Conservation (phyloP, 1,284 basidiomycete species). For the Rhodotorula sp. region DNA sequence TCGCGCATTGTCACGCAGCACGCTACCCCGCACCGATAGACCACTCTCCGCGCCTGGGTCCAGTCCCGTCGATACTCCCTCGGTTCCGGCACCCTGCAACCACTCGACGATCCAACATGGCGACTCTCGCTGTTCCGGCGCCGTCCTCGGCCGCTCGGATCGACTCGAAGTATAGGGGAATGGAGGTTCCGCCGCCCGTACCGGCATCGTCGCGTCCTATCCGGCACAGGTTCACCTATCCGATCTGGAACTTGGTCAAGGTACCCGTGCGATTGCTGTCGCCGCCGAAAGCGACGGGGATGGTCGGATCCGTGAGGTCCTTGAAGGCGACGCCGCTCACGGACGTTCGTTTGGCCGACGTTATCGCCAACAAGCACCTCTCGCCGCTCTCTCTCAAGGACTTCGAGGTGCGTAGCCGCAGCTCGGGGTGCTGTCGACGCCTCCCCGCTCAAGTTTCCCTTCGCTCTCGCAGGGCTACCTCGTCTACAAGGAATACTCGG, state of each 20-base stretch:
- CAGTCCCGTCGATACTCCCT: no score
- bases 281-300: slow-evolving; percentile 37
- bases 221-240: slow-evolving; percentile 17
- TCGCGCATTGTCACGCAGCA: no score
- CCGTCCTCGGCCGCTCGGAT: background rate
- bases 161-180: slow-evolving; percentile 3
- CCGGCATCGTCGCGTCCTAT: slow-evolving; percentile 25
- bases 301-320: slow-evolving; percentile 35
- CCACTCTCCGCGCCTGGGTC: no score
- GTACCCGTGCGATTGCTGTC: slow-evolving; percentile 31
- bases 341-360: slow-evolving; percentile 39
- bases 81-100: background rate
- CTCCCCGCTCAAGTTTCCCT: background rate
- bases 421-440: background rate
- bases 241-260: slow-evolving; percentile 30
- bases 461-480: slow-evolving; percentile 26
- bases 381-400: slow-evolving; percentile 38
- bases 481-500: slow-evolving; percentile 41
- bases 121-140: slow-evolving; percentile 23
- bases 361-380: slow-evolving; percentile 40
- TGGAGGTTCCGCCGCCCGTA: slow-evolving; percentile 4
- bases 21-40: no score
- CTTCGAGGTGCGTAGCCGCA: slow-evolving; percentile 25
- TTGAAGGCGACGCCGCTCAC: slow-evolving; percentile 33
- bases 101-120: slow-evolving; percentile 1